Evolutionary conservation across 2,329 filamentous ascomycete genomes (phyloP), one percentile per base, ranked within the genome.

Genomic region (Beauveria sp.): DNA sequence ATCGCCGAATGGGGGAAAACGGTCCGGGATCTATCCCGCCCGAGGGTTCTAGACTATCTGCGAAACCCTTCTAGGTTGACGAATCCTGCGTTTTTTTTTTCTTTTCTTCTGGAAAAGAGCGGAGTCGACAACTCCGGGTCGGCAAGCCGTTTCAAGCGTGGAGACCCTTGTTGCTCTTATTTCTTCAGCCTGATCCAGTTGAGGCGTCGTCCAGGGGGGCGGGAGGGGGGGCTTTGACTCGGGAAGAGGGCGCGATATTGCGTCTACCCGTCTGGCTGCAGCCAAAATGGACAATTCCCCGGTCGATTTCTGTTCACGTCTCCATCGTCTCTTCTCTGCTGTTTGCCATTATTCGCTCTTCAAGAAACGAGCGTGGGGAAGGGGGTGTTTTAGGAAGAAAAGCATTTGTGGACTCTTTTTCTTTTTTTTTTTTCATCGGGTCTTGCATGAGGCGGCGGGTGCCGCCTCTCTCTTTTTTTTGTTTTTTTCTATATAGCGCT

Each of bases 141-240:
- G 20, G 12, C 5, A 26, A 3, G 24, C 56, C 57, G 57, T 59
- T 59, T 59, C 57, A 52, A 49, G 38, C 38, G 47, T 59, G 57
- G 49, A 45, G 47, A 40, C 56, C 38, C 38, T 34, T 26, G 26
- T 22, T 10, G 40, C 20, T 8, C 14, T 24, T 40, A 2, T 43
- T 16, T 50, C 18, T 58, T 52, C 57, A 59, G 40, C 49, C 57
- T 51, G 14, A 20, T 59, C 34, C 46, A 50, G 56, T 50, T 46
- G 57, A 52, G 57, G 57, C 57, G 57, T 30, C 24, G 56, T 5
- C 46, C 9, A 12, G 46, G 34, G 55, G 34, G 20, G 16, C 10
- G 22, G 20, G 9, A 34, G 24, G 51, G 22, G 24, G 7, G 43
- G 7, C 3, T 5, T 42, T 54, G 52, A 45, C 52, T 45, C 34